Evolutionary conservation across 2,329 filamentous ascomycete species (phyloP).

Genomic region (Fusarium algeriense): DNA sequence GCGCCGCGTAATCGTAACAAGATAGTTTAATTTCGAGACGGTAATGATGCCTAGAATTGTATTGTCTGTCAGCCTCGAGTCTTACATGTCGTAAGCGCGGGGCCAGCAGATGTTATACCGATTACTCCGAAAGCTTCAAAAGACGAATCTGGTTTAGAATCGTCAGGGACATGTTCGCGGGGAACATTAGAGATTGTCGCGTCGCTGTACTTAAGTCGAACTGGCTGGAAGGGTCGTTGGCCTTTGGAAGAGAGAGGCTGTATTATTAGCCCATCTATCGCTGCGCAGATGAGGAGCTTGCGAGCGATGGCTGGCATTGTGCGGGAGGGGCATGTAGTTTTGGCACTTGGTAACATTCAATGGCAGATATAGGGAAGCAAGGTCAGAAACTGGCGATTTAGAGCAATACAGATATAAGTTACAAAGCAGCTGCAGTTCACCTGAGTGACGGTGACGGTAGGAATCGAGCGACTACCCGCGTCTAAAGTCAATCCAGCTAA

Average conservation of each 20-base stretch:
- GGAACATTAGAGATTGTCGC: slow-evolving; percentile 59
- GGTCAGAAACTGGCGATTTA: slow-evolving; percentile 5
- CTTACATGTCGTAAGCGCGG: slow-evolving; percentile 31
- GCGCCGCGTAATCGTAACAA: slow-evolving; percentile 87
- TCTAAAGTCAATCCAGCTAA: slow-evolving; percentile 20
- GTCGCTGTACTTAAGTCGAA: slow-evolving; percentile 78
- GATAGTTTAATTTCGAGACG: slow-evolving; percentile 83
- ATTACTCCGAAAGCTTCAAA: slow-evolving; percentile 72
- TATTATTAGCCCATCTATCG: slow-evolving; percentile 84
- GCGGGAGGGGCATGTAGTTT: slow-evolving; percentile 31
- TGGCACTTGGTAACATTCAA: slow-evolving; percentile 17
- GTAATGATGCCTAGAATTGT: slow-evolving; percentile 78
- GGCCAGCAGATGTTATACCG: slow-evolving; percentile 55
- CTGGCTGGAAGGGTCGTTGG: slow-evolving; percentile 65
- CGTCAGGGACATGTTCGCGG: slow-evolving; percentile 61
- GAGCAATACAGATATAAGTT: slow-evolving; percentile 8
- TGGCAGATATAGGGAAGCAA: slow-evolving; percentile 10
- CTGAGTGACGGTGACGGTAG: background rate
- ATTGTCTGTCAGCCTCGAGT: slow-evolving; percentile 11
- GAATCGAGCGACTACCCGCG: slow-evolving; percentile 32
- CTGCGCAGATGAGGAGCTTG: slow-evolving; percentile 84
- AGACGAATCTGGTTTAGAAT: slow-evolving; percentile 59
- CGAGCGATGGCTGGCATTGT: slow-evolving; percentile 82
- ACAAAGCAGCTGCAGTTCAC: slow-evolving; percentile 15
- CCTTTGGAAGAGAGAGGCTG: slow-evolving; percentile 76